Evolutionary conservation across 148 eudicot genomes (phyloP).

Genomic region (Simmondsia chinensis): DNA sequence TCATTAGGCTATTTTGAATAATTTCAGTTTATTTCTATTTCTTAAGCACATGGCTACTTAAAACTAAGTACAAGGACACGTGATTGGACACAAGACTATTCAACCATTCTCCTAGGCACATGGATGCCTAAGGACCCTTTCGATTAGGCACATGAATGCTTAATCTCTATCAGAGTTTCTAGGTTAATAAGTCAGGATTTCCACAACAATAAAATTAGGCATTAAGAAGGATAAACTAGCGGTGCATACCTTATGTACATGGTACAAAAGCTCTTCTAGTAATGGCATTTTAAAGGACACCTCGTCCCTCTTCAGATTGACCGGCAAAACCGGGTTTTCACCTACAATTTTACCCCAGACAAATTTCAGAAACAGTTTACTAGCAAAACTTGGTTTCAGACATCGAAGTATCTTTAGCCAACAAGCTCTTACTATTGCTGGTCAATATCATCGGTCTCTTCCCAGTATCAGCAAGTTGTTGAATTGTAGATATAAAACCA

Average conservation of each 20-base stretch:
- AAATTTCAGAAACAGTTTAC: slow-evolving; percentile 5
- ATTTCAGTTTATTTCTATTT: too few species aligned
- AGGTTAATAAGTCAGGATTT: too few species aligned
- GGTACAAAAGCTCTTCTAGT: slow-evolving; percentile 48
- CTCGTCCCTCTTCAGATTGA: slow-evolving; percentile 64
- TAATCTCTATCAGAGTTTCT: too few species aligned
- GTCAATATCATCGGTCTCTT: slow-evolving; percentile 83
- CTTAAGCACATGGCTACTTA: too few species aligned
- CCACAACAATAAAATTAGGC: background rate
- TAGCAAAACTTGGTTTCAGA: slow-evolving; percentile 4
- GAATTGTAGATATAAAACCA: slow-evolving; percentile 77
- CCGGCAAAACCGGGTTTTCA: slow-evolving; percentile 58
- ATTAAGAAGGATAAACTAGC: background rate
- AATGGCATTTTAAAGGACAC: slow-evolving; percentile 56
- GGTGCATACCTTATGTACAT: slow-evolving; percentile 39
- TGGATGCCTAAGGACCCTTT: too few species aligned
- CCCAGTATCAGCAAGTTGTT: slow-evolving; percentile 78
- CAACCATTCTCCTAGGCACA: too few species aligned
- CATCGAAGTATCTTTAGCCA: background rate
- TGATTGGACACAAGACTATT: too few species aligned
- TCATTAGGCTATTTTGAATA: too few species aligned
- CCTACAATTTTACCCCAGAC: slow-evolving; percentile 29
- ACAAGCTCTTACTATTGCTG: slow-evolving; percentile 42
- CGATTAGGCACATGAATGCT: too few species aligned
- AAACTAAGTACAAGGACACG: too few species aligned